Base-by-base conservation (phyloP, 257 asterid species). In the Coffea canephora region DNA sequence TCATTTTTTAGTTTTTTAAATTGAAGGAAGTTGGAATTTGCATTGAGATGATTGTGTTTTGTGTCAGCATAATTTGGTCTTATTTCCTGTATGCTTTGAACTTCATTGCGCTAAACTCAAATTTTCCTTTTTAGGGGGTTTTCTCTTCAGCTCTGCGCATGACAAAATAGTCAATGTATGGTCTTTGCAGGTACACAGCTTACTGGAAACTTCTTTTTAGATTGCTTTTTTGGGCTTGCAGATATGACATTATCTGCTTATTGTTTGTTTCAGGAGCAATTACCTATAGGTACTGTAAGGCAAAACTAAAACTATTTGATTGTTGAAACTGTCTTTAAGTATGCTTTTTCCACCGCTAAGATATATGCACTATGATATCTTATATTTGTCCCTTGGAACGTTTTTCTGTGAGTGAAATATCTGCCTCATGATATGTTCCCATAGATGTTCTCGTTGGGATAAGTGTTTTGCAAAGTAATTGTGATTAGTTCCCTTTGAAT, bases 101-200 rank as follows among this genome's bases (percentile, higher is more conserved):
- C 52, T 76, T 69, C 74, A 76, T 83, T 66, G 83, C 54, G 75
- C 25, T 75, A 67, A 41, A 39, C 18, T 71, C 55, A 6, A 41
- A 78, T 16, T 78, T 86, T 81, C 83, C 64, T 79, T 77, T 77
- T 84, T 78, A 94, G 99, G 97, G 80, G 97, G 86, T 68, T 93
- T 90, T 84, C 89, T 95, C 83, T 95, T 95, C 96, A 95, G 99
- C 93, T 89, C 96, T 76, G 91, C 99, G 0, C 93, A 85, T 81
- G 99, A 95, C 87, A 95, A 88, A 90, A 83, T 78, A 64, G 91
- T 95, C 87, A 84, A 82, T 16, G 98, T 91, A 36, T 95, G 99
- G 99, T 92, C 94, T 86, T 88, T 95, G 78, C 88, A 93, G 97
- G 98, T 94, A 90, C 84, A 64, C 66, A 41, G 34, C 74, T 75